Evolutionary conservation across 2,329 filamentous ascomycete genomes (phyloP), one percentile per base, ranked within the genome.

Genomic region (Myriosclerotinia duriaeana): DNA sequence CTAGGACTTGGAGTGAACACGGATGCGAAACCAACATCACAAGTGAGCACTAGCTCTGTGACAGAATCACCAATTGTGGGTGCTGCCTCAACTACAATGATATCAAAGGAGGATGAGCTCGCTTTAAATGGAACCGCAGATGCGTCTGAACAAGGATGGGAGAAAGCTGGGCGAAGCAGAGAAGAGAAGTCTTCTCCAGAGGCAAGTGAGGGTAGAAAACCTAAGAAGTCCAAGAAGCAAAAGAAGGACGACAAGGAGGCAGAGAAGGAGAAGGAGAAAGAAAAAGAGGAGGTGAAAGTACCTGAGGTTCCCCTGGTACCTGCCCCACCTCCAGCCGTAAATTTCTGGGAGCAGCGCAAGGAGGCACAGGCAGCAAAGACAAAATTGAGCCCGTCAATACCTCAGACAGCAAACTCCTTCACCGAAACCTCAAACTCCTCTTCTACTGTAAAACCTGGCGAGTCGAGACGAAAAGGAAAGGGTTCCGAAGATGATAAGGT

Each of bases 291-390:
- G 68, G 80, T 85, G 68, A 80, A 81, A 17, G 80, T 85, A 72
- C 80, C 86, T 26, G 59, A 62, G 54, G 17, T 65, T 36, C 78
- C 81, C 69, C 82, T 97, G 53, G 89, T 89, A 56, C 92, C 95
- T 68, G 94, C 94, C 22, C 90, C 92, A 40, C 83, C 91, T 53
- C 95, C 95, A 0, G 78, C 87, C 1, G 90, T 97, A 67, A 99
- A 99, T 77, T 82, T 93, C 69, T 99, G 95, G 94, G 85, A 88
- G 69, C 87, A 93, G 78, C 86, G 93, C 66, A 89, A 85, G 72
- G 89, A 92, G 74, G 87, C 87, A 56, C 66, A 83, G 69, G 78
- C 83, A n/a, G 79, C 81, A 50, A 84, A 83, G 75, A 72, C 75
- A 61, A 84, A 82, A 73, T 76, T 72, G 6, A 68, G 58, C 52